phyloP scores from a whole-genome alignment of 257 asterid species.

The Thymus mandschuricus region DNA sequence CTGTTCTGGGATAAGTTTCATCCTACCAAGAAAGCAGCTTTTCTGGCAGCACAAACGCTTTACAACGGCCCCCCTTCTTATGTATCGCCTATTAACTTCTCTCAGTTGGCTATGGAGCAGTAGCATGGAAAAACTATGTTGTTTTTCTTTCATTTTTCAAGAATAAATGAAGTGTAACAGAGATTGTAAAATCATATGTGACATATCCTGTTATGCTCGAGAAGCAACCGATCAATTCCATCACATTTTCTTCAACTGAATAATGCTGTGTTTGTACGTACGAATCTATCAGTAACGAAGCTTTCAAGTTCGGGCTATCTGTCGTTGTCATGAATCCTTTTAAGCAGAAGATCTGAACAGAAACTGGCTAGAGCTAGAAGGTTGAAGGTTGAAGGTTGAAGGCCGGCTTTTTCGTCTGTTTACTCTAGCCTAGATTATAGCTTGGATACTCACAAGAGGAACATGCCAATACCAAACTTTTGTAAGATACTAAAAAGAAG shows the following conservation, averaged over 20 bases:
- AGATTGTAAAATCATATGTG: background rate
- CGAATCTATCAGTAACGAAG: too few species aligned
- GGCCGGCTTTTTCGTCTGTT: conserved; percentile 28
- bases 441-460: conserved; percentile 12
- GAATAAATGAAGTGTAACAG: conserved; percentile 12
- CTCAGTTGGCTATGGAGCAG: conserved; percentile 38
- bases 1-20: conserved; percentile 68
- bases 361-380: conserved; percentile 7
- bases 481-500: background rate
- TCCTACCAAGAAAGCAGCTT: conserved; percentile 57
- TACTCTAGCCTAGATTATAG: background rate
- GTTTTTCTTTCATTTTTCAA: background rate
- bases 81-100: conserved; percentile 48
- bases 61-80: conserved; percentile 42
- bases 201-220: background rate
- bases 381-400: background rate
- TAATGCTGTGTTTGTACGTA: background rate
- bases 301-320: background rate
- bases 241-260: background rate
- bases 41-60: conserved; percentile 56
- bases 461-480: background rate
- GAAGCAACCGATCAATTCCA: background rate
- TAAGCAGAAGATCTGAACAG: conserved; percentile 11
- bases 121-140: conserved; percentile 18
- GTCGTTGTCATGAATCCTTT: background rate